These are phyloP conservation scores for Leccinum aurantiacum DNA, from an alignment of 768 basidiomycete species.

Conservation along the genomic window DNA sequence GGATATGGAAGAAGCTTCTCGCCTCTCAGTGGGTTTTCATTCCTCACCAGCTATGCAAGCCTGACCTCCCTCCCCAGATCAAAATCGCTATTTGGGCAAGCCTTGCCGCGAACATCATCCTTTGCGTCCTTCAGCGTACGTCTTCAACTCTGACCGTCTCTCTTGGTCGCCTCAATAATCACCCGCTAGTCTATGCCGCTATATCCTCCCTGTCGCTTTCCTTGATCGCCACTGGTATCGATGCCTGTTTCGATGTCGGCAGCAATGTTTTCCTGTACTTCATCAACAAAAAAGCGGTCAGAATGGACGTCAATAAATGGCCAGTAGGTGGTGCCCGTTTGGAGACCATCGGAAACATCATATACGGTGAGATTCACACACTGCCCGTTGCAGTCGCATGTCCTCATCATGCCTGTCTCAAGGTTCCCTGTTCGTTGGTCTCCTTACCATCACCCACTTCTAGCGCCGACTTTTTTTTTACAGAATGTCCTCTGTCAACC, in stretches of 20 bases:
- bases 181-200: conserved; percentile 80
- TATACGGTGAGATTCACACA: conserved; percentile 58
- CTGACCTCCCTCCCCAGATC: conserved; percentile 47
- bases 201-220: conserved; percentile 81
- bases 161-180: neutral
- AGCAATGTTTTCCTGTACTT: conserved; percentile 81
- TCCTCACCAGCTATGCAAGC: neutral
- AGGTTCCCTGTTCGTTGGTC: conserved; percentile 48
- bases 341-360: conserved; percentile 86
- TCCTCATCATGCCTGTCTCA: conserved; percentile 5
- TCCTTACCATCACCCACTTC: neutral
- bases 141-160: neutral
- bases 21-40: conserved; percentile 55
- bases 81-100: conserved; percentile 87
- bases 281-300: conserved; percentile 70
- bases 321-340: conserved; percentile 89
- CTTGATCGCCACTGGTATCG: conserved; percentile 85
- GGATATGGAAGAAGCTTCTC: conserved; percentile 62
- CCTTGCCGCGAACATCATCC: conserved; percentile 69
- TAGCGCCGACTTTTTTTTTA: conserved; percentile 3
- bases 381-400: neutral
- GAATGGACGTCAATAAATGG: conserved; percentile 83
- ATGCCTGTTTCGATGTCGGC: conserved; percentile 82
- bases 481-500: conserved; percentile 90
- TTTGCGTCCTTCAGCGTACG: conserved; percentile 71